Evolutionary conservation across 164 flowering plant genomes (phyloP), one percentile per base, ranked within the genome.

Genomic region (Euptelea pleiosperma): DNA sequence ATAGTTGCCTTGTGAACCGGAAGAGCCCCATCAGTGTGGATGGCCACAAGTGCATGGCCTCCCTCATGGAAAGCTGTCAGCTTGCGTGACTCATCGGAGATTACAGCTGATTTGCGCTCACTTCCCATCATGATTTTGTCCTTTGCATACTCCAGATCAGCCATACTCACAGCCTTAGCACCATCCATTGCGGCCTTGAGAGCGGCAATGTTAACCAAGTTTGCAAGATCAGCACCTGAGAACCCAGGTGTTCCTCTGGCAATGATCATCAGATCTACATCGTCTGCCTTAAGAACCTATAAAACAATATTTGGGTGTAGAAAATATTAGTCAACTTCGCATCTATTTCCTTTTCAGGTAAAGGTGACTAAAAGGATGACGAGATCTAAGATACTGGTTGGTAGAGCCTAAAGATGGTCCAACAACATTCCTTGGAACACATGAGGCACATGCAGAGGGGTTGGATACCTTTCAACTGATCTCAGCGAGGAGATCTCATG

Each of bases 221-320:
- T 94, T 34, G 99, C 99, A 41, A 94, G 87, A 68, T 94, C 99
- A 41, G 97, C 95, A 54, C 90, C 93, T 12, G 91, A 86, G 64
- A 84, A 85, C 8, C 89, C 93, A 18, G 88, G 91, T 26, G 99
- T 91, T 30, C 99, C 99, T 71, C 99, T 71, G n/a, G 99, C 99
- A 45, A 94, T 87, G 50, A 94, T 82, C 86, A 67, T 84, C 58
- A 91, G 69, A 73, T 94, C 99, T 29, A 94, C 98, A 76, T 94
- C 98, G 5, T 91, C 96, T 16, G 75, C 96, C 77, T 86, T 88
- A 52, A 85, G 67, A 58, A 94, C 89, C 99, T 89, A 79, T 6
- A 55, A 54, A 29, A 29, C 14, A 36, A 19, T 25, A 39, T 45
- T 49, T 12, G 28, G 11, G 19, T 0, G 16, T 5, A 44, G 39